Evolutionary conservation across 2,329 filamentous ascomycete genomes (phyloP).

Genomic region (Ilyonectria robusta): DNA sequence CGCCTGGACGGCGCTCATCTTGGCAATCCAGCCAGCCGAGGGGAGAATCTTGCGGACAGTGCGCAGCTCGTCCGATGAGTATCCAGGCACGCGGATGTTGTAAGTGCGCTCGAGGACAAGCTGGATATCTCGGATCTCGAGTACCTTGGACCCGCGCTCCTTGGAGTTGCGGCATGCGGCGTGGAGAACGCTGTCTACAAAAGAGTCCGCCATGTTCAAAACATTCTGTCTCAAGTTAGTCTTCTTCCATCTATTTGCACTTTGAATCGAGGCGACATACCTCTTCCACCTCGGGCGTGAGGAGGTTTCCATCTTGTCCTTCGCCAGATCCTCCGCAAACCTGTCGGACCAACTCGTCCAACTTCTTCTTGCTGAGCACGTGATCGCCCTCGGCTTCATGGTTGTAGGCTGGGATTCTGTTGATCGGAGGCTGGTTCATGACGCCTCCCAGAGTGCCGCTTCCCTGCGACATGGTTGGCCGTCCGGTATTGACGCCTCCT

Average conservation of each 20-base stretch:
- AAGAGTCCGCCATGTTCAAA: slow-evolving; percentile 91
- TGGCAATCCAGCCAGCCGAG: slow-evolving; percentile 89
- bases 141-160: slow-evolving; percentile 88
- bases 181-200: slow-evolving; percentile 92
- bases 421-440: slow-evolving; percentile 88
- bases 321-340: slow-evolving; percentile 87
- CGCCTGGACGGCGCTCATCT: slow-evolving; percentile 97
- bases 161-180: slow-evolving; percentile 93
- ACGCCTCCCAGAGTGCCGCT: slow-evolving; percentile 83
- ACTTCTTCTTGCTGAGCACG: slow-evolving; percentile 96
- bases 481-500: slow-evolving; percentile 72
- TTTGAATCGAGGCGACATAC: slow-evolving; percentile 63
- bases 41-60: slow-evolving; percentile 96
- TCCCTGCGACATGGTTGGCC: slow-evolving; percentile 88
- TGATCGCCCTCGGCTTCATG: slow-evolving; percentile 94
- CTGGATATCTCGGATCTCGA: slow-evolving; percentile 91
- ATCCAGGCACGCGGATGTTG: slow-evolving; percentile 94
- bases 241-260: slow-evolving; percentile 17
- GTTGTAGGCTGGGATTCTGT: slow-evolving; percentile 85
- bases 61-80: slow-evolving; percentile 92
- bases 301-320: slow-evolving; percentile 79
- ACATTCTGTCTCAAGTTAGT: slow-evolving; percentile 74
- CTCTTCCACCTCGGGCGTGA: slow-evolving; percentile 96
- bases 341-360: slow-evolving; percentile 94
- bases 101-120: slow-evolving; percentile 87